phyloP scores from a whole-genome alignment of 768 basidiomycete genomes.

The Boletus pseudo-olivaceus region DNA sequence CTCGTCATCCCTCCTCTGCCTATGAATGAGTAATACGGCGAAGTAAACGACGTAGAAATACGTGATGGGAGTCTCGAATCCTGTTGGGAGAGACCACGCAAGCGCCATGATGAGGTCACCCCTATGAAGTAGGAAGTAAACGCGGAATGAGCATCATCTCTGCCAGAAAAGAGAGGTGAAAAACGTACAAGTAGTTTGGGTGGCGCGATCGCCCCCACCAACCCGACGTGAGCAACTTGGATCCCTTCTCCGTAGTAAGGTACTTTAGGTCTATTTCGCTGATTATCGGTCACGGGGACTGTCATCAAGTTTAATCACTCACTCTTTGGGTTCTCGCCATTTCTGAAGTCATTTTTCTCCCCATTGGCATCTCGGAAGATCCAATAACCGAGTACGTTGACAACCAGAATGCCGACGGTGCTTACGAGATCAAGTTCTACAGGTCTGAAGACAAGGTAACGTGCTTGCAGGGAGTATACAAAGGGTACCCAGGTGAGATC shows the following conservation, averaged over 20 bases:
- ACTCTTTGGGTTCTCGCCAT: conserved; percentile 94
- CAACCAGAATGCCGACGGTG: conserved; percentile 54
- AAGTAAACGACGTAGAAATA: conserved; percentile 96
- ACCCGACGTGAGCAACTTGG: conserved; percentile 88
- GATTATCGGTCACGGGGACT: conserved; percentile 1
- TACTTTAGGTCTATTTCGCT: conserved; percentile 60
- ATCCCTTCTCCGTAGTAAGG: conserved; percentile 79
- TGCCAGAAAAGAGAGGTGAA: not conserved
- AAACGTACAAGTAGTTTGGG: conserved; percentile 79
- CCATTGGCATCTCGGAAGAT: conserved; percentile 88
- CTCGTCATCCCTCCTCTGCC: conserved; percentile 90
- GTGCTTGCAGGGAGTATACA: conserved; percentile 88
- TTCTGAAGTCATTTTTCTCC: conserved; percentile 95
- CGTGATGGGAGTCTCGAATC: conserved; percentile 88
- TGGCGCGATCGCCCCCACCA: conserved; percentile 98
- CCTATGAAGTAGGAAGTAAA: conserved; percentile 33
- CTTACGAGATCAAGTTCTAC: conserved; percentile 64
- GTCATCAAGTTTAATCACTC: not conserved
- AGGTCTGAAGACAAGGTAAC: conserved; percentile 89
- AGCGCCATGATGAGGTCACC: conserved; percentile 87
- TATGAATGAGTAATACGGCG: conserved; percentile 80
- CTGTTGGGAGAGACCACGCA: conserved; percentile 92
- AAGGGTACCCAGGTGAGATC: conserved; percentile 95
- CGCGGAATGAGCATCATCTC: not conserved
- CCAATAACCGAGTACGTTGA: conserved; percentile 76